phyloP scores from a whole-genome alignment of 495 filamentous ascomycete species.

The Talaromyces adpressus region DNA sequence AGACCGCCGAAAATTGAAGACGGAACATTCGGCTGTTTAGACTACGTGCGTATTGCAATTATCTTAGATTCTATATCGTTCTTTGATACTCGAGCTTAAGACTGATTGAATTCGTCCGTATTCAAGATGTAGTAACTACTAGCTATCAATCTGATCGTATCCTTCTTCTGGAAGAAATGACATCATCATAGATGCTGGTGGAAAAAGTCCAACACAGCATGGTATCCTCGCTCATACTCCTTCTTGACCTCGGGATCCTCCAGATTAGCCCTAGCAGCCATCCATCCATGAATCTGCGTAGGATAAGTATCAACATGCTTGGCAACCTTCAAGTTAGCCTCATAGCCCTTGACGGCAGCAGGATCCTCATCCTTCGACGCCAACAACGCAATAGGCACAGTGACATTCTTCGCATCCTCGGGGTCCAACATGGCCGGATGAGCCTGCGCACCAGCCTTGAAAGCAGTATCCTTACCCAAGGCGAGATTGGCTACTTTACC shows the following conservation, averaged over 20 bases:
- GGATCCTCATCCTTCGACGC: conserved; percentile 60
- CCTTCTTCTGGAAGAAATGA: neutral
- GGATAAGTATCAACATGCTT: conserved; percentile 74
- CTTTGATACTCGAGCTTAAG: neutral
- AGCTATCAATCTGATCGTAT: neutral
- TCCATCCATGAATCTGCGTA: conserved; percentile 86
- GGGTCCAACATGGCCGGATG: conserved; percentile 91
- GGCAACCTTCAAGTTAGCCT: conserved; percentile 54
- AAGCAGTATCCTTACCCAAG: conserved; percentile 48
- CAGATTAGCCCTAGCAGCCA: conserved; percentile 72
- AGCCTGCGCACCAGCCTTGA: conserved; percentile 60
- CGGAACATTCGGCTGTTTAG: neutral
- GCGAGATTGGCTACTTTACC: conserved; percentile 71
- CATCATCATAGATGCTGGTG: conserved; percentile 57
- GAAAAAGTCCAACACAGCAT: conserved; percentile 67
- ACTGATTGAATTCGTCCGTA: neutral
- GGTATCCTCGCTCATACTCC: conserved; percentile 78
- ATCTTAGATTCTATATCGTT: neutral
- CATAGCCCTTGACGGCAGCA: conserved; percentile 65
- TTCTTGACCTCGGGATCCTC: conserved; percentile 57
- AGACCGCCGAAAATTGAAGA: neutral
- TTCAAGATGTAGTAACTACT: neutral
- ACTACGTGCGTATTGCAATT: neutral
- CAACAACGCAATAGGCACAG: conserved; percentile 56
- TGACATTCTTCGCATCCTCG: conserved; percentile 50